Evolutionary conservation across 78 protist genomes (phyloP).

Genomic region (Ministeria vibrans): DNA sequence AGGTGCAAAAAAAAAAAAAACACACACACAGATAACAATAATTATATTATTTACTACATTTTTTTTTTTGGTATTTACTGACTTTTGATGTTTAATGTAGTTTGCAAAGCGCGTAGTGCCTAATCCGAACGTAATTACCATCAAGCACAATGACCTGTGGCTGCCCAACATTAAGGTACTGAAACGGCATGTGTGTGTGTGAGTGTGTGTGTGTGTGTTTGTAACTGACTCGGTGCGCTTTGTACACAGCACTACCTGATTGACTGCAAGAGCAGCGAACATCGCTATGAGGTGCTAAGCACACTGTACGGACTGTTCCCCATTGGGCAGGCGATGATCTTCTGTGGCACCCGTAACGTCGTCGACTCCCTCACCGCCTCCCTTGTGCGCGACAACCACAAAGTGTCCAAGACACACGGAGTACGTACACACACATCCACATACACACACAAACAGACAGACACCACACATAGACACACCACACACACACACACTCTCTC

Average conservation of each 20-base stretch:
- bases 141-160: slow-evolving; percentile 56
- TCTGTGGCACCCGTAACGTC: slow-evolving; percentile 25
- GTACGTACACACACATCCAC: too few relatives aligned
- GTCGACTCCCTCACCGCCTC: neutral
- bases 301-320: slow-evolving; percentile 66
- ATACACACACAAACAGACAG: neutral
- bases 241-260: slow-evolving; percentile 78
- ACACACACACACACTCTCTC: neutral
- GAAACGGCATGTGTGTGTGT: too few relatives aligned
- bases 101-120: slow-evolving; percentile 25
- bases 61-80: too few relatives aligned
- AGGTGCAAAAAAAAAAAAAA: too few relatives aligned
- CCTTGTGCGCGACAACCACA: neutral
- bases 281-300: slow-evolving; percentile 47
- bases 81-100: too few relatives aligned
- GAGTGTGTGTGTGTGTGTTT: too few relatives aligned
- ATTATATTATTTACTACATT: too few relatives aligned
- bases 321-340: slow-evolving; percentile 77
- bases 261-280: slow-evolving; percentile 26
- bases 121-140: slow-evolving; percentile 50
- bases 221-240: too few relatives aligned
- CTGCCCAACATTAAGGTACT: slow-evolving; percentile 74
- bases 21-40: too few relatives aligned
- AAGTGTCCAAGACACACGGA: too few relatives aligned
- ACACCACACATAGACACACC: neutral